A percentile compares a stretch with the other conserved stretches of the same genome.
Conservation (phyloP, 2,329 filamentous ascomycete species). For the Kalaharituber pfeilii region DNA sequence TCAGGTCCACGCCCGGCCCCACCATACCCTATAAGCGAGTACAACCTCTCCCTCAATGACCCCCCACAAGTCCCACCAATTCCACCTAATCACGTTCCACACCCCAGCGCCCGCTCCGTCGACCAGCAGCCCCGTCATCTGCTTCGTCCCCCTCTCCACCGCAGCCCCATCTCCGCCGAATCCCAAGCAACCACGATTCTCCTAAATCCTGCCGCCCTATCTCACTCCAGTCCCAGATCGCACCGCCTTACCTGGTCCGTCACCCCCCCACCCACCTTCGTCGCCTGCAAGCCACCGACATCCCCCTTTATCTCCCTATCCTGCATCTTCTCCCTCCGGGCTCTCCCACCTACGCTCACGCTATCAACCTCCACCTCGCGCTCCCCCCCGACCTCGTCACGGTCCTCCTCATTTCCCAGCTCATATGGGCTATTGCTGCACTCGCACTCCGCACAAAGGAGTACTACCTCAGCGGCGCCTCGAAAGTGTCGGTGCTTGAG, state of each 20-base stretch:
- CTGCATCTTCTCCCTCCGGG: neutral
- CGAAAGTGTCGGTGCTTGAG: neutral
- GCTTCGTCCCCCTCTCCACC: neutral
- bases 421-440: neutral
- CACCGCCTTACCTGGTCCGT: neutral
- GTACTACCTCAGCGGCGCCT: neutral
- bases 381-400: neutral
- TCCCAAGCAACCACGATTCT: neutral
- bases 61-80: neutral
- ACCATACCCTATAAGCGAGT: neutral
- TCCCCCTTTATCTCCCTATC: neutral
- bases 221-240: neutral
- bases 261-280: neutral
- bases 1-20: neutral
- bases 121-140: neutral
- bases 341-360: neutral
- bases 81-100: neutral
- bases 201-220: neutral
- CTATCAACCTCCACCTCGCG: neutral
- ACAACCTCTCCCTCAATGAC: neutral
- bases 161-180: neutral
- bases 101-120: neutral
- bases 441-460: neutral
- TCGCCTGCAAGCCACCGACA: neutral
- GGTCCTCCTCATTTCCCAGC: neutral